These are phyloP conservation scores for Colletotrichum paranaense DNA, from an alignment of 2,329 filamentous ascomycete genomes.

Conservation along the genomic window DNA sequence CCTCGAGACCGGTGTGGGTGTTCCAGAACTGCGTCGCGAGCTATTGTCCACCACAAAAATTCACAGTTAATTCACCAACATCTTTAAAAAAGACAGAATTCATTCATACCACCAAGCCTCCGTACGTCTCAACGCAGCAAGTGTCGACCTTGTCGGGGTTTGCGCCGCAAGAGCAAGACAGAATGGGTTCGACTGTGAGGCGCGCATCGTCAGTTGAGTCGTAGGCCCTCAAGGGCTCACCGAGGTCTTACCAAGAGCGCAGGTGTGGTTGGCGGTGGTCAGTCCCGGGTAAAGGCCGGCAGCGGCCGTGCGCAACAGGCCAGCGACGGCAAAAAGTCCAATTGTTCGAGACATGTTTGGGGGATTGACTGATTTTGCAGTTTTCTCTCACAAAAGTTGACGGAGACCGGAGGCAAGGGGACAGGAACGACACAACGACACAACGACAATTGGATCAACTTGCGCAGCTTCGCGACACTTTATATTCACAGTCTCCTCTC, in stretches of 20 bases:
- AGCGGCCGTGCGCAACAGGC: conserved; percentile 44
- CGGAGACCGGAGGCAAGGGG: conserved; percentile 1
- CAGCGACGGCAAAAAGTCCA: conserved; percentile 39
- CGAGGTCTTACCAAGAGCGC: conserved; percentile 55
- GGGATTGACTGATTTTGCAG: neutral
- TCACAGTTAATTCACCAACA: neutral
- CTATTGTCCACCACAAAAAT: conserved; percentile 34
- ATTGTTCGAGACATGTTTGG: conserved; percentile 43
- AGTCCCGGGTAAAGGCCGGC: conserved; percentile 56
- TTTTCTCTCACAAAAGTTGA: neutral
- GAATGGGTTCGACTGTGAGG: conserved; percentile 43
- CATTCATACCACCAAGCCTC: conserved; percentile 62
- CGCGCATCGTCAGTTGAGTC: neutral
- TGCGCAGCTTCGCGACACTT: neutral
- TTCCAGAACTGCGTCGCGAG: conserved; percentile 74
- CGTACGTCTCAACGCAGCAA: conserved; percentile 74
- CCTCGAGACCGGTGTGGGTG: conserved; percentile 71
- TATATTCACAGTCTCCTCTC: conserved; percentile 11
- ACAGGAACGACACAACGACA: neutral
- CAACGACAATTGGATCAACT: neutral
- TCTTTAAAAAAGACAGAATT: neutral
- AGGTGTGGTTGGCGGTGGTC: conserved; percentile 67
- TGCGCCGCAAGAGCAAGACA: conserved; percentile 62
- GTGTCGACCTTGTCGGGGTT: conserved; percentile 62
- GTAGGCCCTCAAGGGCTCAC: neutral